Evolutionary conservation across 306 rosid genomes (phyloP).

Genomic region (Purshia tridentata): DNA sequence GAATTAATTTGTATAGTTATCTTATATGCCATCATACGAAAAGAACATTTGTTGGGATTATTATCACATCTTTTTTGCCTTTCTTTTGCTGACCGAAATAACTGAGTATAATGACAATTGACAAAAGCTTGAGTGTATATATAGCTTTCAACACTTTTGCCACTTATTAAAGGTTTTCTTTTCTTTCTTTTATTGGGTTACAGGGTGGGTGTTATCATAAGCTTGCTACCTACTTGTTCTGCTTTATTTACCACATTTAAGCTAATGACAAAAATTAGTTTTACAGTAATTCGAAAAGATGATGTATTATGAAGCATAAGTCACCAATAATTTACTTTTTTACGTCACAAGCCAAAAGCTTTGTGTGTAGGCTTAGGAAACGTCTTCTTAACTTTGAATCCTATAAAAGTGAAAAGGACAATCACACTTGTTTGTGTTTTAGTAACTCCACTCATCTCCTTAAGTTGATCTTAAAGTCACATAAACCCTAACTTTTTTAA

Average conservation of each 20-base stretch:
- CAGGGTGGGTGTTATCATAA: not conserved
- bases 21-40: no score
- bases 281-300: not conserved
- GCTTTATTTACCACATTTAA: not conserved
- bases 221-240: not conserved
- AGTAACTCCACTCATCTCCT: slow-evolving; percentile 15
- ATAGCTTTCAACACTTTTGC: not conserved
- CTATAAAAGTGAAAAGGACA: slow-evolving; percentile 21
- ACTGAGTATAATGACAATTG: not conserved
- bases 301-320: not conserved
- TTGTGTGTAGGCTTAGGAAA: not conserved
- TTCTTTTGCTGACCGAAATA: not conserved
- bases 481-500: slow-evolving; percentile 1
- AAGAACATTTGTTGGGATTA: no score
- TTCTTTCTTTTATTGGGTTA: not conserved
- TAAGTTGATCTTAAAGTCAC: slow-evolving; percentile 26
- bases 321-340: slow-evolving; percentile 4
- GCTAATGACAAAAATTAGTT: not conserved
- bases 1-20: no score
- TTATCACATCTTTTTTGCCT: not conserved
- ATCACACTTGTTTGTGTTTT: slow-evolving; percentile 12
- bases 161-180: not conserved
- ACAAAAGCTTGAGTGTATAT: not conserved
- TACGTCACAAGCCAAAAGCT: slow-evolving; percentile 13
- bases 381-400: slow-evolving; percentile 14